Evolutionary conservation across 306 rosid species (phyloP).

Genomic region (Alnus glutinosa): DNA sequence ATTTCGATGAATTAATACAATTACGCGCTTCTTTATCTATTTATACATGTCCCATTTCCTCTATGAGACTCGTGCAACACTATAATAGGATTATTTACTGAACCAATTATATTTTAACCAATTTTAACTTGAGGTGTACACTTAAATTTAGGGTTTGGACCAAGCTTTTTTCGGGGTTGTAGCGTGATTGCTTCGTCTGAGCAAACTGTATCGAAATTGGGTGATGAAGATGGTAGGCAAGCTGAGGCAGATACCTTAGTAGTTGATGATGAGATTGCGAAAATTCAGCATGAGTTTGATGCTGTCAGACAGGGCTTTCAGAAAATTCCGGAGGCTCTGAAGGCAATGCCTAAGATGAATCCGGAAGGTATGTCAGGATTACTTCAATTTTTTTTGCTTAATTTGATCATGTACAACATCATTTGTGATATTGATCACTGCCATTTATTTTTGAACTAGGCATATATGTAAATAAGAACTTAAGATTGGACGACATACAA

Average conservation of each 20-base stretch:
- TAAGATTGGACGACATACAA: constrained; percentile 74
- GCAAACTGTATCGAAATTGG: constrained; percentile 26
- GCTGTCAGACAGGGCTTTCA: constrained; percentile 63
- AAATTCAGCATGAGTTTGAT: constrained; percentile 63
- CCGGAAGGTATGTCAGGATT: constrained; percentile 63
- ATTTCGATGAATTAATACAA: neutral
- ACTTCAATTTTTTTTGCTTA: neutral
- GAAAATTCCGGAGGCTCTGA: constrained; percentile 62
- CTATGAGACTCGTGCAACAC: neutral
- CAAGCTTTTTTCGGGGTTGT: constrained; percentile 44
- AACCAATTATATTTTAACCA: neutral
- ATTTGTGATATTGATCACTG: constrained; percentile 19
- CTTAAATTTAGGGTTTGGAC: constrained; percentile 45
- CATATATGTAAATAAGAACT: constrained; percentile 81
- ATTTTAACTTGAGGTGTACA: constrained; percentile 7
- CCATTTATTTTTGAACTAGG: constrained; percentile 44
- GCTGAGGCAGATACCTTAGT: constrained; percentile 17
- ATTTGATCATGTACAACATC: neutral
- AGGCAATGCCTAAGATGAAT: constrained; percentile 72
- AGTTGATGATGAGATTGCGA: constrained; percentile 46
- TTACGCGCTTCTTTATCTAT: neutral
- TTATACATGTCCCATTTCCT: neutral
- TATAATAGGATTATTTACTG: too few relatives aligned
- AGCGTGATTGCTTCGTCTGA: constrained; percentile 32
- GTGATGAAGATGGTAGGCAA: constrained; percentile 3